These are phyloP conservation scores for Ophiostoma angusticollis DNA, from an alignment of 2,329 filamentous ascomycete genomes.

Conservation along the genomic window DNA sequence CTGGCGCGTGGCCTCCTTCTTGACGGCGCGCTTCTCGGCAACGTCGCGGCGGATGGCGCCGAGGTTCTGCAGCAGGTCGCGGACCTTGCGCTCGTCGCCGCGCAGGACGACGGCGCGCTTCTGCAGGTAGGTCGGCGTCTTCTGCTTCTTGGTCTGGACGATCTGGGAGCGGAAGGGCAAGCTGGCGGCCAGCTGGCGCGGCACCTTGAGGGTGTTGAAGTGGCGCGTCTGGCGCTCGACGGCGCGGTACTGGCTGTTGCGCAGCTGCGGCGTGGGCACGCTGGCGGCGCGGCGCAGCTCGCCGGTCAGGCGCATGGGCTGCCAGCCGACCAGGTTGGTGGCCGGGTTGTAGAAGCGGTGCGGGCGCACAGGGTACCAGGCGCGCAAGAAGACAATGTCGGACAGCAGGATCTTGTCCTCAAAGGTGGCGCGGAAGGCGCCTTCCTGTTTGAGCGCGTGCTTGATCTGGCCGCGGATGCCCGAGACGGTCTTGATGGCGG, in stretches of 20 bases:
- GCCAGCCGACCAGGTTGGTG: slow-evolving; percentile 86
- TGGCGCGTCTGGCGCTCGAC: slow-evolving; percentile 55
- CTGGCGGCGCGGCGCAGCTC: slow-evolving; percentile 69
- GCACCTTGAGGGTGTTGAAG: slow-evolving; percentile 71
- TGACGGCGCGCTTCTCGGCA: slow-evolving; percentile 64
- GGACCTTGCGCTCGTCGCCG: slow-evolving; percentile 78
- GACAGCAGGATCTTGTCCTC: slow-evolving; percentile 97
- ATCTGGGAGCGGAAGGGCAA: slow-evolving; percentile 92
- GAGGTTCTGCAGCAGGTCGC: slow-evolving; percentile 85
- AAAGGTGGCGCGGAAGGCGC: slow-evolving; percentile 91
- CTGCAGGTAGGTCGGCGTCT: slow-evolving; percentile 77
- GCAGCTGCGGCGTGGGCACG: slow-evolving; percentile 63
- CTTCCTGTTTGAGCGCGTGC: slow-evolving; percentile 86
- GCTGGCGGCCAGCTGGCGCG: slow-evolving; percentile 64
- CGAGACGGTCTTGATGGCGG: slow-evolving; percentile 88
- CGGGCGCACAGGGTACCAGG: slow-evolving; percentile 93
- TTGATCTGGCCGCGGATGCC: slow-evolving; percentile 96
- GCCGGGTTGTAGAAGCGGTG: slow-evolving; percentile 96
- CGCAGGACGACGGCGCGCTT: slow-evolving; percentile 87
- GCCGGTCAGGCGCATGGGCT: slow-evolving; percentile 86
- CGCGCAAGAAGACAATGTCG: slow-evolving; percentile 90
- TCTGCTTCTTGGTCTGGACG: slow-evolving; percentile 64
- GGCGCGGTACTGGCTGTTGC: slow-evolving; percentile 73
- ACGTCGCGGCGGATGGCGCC: slow-evolving; percentile 85
- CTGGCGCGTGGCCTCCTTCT: slow-evolving; percentile 77